These are phyloP conservation scores for Gentiana dahurica DNA, from an alignment of 257 asterid genomes.

Conservation along the genomic window DNA sequence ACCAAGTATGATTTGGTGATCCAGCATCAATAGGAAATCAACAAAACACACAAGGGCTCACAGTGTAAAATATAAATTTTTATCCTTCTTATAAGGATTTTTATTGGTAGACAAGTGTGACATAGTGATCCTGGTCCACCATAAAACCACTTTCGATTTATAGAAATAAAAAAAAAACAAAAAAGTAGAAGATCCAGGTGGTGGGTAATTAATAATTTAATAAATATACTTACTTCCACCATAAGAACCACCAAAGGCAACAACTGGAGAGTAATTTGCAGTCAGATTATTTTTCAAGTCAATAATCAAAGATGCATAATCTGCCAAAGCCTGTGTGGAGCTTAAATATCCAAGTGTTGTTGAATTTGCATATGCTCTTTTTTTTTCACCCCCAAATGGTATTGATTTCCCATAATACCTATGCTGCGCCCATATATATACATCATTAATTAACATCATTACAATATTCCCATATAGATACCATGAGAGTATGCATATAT, in stretches of 20 bases:
- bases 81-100: no score
- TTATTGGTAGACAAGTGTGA: no score
- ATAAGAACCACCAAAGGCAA: conserved; percentile 90
- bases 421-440: conserved; percentile 33
- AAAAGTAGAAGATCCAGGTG: background rate
- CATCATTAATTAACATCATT: no score
- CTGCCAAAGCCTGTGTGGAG: conserved; percentile 86
- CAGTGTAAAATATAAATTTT: no score
- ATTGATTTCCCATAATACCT: conserved; percentile 81
- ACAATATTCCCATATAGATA: no score
- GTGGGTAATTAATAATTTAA: background rate
- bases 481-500: no score
- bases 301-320: conserved; percentile 63
- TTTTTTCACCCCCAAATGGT: conserved; percentile 58
- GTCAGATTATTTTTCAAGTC: conserved; percentile 66
- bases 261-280: conserved; percentile 58
- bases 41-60: no score
- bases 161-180: background rate
- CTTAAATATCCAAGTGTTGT: conserved; percentile 70
- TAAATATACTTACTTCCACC: conserved; percentile 65
- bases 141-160: no score
- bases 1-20: no score
- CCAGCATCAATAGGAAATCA: no score
- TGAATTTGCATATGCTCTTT: conserved; percentile 53
- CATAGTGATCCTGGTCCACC: no score